Evolutionary conservation across 2,329 filamentous ascomycete species (phyloP).

Genomic region (Penicillium janthinellum): DNA sequence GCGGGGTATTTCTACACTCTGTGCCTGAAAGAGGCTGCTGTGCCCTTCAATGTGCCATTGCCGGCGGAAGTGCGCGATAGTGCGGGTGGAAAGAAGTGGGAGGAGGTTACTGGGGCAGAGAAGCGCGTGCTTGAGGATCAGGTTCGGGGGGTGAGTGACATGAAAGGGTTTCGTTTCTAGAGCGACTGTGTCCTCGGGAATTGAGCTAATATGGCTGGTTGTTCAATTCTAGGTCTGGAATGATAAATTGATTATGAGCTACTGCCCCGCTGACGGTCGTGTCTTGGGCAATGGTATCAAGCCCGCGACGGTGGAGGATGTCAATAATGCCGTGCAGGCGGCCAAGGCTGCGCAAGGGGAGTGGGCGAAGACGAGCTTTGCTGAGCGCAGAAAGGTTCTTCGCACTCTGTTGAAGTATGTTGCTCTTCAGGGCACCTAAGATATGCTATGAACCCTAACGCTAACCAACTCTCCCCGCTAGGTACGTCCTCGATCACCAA

Average conservation of each 20-base stretch:
- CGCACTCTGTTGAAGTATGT: constrained; percentile 70
- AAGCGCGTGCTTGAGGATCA: constrained; percentile 43
- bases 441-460: not conserved
- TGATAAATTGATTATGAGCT: constrained; percentile 45
- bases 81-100: constrained; percentile 39
- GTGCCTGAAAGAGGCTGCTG: constrained; percentile 35
- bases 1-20: constrained; percentile 36
- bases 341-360: constrained; percentile 72
- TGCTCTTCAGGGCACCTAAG: too few relatives aligned
- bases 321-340: constrained; percentile 75
- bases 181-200: not conserved
- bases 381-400: constrained; percentile 75
- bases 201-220: constrained; percentile 18
- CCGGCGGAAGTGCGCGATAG: constrained; percentile 38
- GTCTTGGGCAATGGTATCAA: constrained; percentile 68
- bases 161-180: not conserved
- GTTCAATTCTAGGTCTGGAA: constrained; percentile 40
- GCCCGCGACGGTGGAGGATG: constrained; percentile 72
- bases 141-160: constrained; percentile 39
- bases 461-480: constrained; percentile 25
- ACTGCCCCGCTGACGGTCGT: constrained; percentile 82
- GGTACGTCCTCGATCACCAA: constrained; percentile 83
- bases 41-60: constrained; percentile 42
- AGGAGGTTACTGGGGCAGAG: constrained; percentile 35
- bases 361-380: constrained; percentile 79